Evolutionary conservation across 306 rosid species (phyloP).

Genomic region (Rosa chinensis): DNA sequence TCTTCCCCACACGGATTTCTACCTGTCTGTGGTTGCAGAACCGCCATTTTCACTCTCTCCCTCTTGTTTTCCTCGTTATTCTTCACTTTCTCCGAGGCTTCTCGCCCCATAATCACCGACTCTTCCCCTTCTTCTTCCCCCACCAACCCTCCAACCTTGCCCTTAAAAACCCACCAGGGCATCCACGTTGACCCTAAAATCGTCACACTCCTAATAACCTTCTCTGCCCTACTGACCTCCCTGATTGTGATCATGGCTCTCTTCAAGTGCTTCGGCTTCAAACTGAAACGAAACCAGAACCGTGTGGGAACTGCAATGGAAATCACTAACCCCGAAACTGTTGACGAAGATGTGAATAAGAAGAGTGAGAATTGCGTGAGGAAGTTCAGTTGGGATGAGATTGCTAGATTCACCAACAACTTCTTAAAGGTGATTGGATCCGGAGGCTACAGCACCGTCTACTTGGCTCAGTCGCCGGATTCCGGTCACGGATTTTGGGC

Average conservation of each 20-base stretch:
- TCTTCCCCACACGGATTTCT: conserved; percentile 12
- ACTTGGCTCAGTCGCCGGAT: conserved; percentile 25
- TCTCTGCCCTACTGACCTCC: not conserved
- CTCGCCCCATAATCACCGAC: conserved; percentile 1
- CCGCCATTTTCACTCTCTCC: not conserved
- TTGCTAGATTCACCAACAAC: conserved; percentile 30
- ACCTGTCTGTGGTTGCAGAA: conserved; percentile 4
- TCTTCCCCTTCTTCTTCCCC: not conserved
- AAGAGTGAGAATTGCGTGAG: not conserved
- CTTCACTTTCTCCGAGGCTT: conserved; percentile 24
- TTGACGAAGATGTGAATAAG: no score
- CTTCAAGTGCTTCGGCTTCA: conserved; percentile 24
- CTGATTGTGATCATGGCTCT: conserved; percentile 25
- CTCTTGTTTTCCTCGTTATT: conserved; percentile 1
- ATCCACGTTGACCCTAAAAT: not conserved
- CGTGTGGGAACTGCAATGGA: not conserved
- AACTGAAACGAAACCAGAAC: conserved; percentile 10
- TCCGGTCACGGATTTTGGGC: conserved; percentile 14
- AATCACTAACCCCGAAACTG: not conserved
- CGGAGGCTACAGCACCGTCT: conserved; percentile 53
- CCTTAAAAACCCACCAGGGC: conserved; percentile 1
- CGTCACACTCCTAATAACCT: not conserved
- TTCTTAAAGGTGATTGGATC: conserved; percentile 41
- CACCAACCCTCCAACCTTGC: not conserved
- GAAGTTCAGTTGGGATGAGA: conserved; percentile 43